These are phyloP conservation scores for Erythrobasidium hasegawianum DNA, from an alignment of 1,284 basidiomycete species.

Conservation along the genomic window DNA sequence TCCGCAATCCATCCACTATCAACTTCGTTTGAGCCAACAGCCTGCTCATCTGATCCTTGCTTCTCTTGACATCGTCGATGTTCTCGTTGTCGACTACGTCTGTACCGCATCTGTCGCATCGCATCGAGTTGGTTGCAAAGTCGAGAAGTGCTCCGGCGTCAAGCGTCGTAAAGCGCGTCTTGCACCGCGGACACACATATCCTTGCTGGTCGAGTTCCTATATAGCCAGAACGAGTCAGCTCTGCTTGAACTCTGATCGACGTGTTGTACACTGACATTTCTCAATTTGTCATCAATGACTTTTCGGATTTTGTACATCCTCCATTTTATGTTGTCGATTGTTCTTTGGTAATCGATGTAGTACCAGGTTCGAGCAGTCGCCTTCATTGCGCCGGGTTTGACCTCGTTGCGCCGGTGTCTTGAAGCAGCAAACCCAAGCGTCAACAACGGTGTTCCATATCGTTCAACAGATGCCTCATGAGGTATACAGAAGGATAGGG, in stretches of 20 bases:
- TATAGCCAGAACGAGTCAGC: not conserved
- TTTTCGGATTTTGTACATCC: constrained; percentile 88
- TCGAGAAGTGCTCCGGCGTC: constrained; percentile 70
- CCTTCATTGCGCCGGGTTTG: constrained; percentile 68
- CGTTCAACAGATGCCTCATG: constrained; percentile 7
- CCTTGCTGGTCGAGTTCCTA: constrained; percentile 94
- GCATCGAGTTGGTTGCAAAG: constrained; percentile 52
- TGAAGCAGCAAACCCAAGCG: constrained; percentile 44
- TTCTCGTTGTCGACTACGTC: constrained; percentile 91
- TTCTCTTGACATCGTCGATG: constrained; percentile 72
- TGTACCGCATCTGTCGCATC: constrained; percentile 61
- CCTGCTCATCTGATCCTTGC: constrained; percentile 88
- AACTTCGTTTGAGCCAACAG: constrained; percentile 89
- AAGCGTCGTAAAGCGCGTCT: constrained; percentile 75
- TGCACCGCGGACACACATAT: constrained; percentile 88
- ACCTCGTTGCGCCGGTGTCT: constrained; percentile 81
- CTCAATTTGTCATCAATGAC: constrained; percentile 81
- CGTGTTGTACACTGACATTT: constrained; percentile 57
- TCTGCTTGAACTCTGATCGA: not conserved
- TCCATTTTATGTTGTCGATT: constrained; percentile 96
- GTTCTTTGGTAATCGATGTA: constrained; percentile 94
- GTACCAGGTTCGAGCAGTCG: constrained; percentile 81
- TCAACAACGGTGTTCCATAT: constrained; percentile 46
- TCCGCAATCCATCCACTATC: constrained; percentile 78
- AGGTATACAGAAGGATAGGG: constrained; percentile 4